phyloP scores from a whole-genome alignment of 2,329 filamentous ascomycete genomes.

The Erysiphe pulchra region DNA sequence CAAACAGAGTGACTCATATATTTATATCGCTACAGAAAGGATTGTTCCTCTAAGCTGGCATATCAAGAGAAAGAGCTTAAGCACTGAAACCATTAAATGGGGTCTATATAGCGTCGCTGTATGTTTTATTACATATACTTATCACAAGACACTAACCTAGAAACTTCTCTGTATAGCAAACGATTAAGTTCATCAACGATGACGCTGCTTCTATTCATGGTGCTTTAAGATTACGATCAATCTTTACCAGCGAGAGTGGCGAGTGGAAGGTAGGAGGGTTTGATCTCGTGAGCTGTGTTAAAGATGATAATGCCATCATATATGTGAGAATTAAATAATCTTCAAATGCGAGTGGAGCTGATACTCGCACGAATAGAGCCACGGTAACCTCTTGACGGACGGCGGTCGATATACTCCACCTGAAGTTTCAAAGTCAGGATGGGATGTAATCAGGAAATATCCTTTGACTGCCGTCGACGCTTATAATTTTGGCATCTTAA shows the following conservation, averaged over 20 bases:
- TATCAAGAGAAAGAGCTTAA: constrained; percentile 64
- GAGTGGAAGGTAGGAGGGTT: constrained; percentile 96
- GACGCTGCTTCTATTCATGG: constrained; percentile 85
- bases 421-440: constrained; percentile 66
- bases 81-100: constrained; percentile 90
- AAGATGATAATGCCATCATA: constrained; percentile 83
- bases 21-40: constrained; percentile 88
- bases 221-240: constrained; percentile 55
- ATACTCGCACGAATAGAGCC: constrained; percentile 27
- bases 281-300: constrained; percentile 79
- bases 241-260: constrained; percentile 86
- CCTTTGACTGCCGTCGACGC: constrained; percentile 65
- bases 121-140: constrained; percentile 10
- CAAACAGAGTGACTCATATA: constrained; percentile 62
- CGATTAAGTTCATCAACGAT: constrained; percentile 84
- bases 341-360: neutral
- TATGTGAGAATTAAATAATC: constrained; percentile 27
- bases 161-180: constrained; percentile 29
- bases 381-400: constrained; percentile 69
- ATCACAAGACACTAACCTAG: neutral
- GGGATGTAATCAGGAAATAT: constrained; percentile 68
- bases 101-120: constrained; percentile 69
- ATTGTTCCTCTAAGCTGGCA: constrained; percentile 74
- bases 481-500: constrained; percentile 59
- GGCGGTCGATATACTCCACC: constrained; percentile 65